Evolutionary conservation across 495 filamentous ascomycete genomes (phyloP).

Genomic region (Neurospora tetrasperma): DNA sequence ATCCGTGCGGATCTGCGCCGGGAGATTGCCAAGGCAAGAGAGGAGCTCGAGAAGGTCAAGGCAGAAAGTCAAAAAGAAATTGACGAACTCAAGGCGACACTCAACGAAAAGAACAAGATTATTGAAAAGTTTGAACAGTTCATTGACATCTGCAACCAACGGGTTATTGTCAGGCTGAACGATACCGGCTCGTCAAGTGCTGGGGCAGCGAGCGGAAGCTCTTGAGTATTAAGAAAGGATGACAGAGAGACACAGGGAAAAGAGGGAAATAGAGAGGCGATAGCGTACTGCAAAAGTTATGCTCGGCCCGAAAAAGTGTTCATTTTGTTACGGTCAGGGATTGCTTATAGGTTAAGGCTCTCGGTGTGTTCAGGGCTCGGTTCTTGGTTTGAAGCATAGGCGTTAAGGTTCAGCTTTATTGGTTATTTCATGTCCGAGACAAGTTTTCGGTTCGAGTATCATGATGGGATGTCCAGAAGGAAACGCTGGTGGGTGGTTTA

Average conservation of each 20-base stretch:
- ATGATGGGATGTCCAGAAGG: not conserved
- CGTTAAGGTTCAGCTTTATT: not conserved
- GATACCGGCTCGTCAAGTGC: constrained; percentile 19
- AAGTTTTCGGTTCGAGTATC: not conserved
- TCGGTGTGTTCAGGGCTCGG: not conserved
- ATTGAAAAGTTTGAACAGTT: constrained; percentile 50
- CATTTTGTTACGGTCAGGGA: not conserved
- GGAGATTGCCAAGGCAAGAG: constrained; percentile 38
- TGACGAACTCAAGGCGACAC: constrained; percentile 35
- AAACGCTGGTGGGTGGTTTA: not conserved
- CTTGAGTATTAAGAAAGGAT: not conserved
- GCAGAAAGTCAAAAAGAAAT: constrained; percentile 39
- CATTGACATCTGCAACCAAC: constrained; percentile 49
- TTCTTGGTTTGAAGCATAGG: not conserved
- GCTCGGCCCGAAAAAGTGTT: not conserved
- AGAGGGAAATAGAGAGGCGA: not conserved
- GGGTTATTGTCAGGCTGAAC: constrained; percentile 40
- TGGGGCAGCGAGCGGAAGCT: not conserved
- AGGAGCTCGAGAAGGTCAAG: constrained; percentile 37
- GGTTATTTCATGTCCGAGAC: not conserved
- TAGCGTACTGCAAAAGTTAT: not conserved
- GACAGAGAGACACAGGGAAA: not conserved
- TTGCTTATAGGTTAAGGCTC: not conserved
- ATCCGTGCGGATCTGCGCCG: constrained; percentile 43
- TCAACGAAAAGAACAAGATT: constrained; percentile 42